phyloP scores from a whole-genome alignment of 257 asterid species.

The Pogostemon cablin region DNA sequence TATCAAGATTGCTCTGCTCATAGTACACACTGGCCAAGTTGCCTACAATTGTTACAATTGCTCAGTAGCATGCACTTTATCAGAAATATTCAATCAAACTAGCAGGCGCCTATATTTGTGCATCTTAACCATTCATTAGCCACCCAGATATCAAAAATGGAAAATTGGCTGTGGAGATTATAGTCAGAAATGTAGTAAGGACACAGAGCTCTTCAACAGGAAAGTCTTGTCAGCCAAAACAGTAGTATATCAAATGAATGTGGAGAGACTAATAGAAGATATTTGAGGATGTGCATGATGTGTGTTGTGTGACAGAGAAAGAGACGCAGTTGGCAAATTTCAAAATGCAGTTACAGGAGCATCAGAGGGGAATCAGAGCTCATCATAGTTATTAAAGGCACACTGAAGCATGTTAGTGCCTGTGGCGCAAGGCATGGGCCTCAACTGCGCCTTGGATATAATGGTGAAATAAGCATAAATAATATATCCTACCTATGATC shows the following conservation, averaged over 20 bases:
- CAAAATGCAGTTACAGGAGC: not conserved
- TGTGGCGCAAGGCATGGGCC: no score
- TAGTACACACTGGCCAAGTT: conserved; percentile 91
- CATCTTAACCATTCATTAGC: not conserved
- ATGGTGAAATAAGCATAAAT: no score
- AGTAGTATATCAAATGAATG: no score
- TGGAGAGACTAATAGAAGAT: not conserved
- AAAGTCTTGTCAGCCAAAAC: no score
- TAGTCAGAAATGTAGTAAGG: no score
- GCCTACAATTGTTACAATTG: conserved; percentile 53
- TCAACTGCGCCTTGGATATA: no score
- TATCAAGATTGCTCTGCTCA: conserved; percentile 93
- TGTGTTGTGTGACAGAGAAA: not conserved
- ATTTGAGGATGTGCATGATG: not conserved
- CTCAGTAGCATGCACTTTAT: conserved; percentile 1
- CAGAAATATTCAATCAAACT: not conserved
- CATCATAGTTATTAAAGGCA: no score
- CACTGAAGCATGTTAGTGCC: no score
- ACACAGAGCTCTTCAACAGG: no score
- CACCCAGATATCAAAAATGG: not conserved
- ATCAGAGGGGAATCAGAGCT: no score
- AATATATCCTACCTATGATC: no score
- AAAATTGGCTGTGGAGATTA: not conserved
- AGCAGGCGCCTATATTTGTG: conserved; percentile 3
- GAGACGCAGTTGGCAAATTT: not conserved